Base-by-base conservation (phyloP, 2,329 filamentous ascomycete species). In the Magnaporthiopsis incrustans region DNA sequence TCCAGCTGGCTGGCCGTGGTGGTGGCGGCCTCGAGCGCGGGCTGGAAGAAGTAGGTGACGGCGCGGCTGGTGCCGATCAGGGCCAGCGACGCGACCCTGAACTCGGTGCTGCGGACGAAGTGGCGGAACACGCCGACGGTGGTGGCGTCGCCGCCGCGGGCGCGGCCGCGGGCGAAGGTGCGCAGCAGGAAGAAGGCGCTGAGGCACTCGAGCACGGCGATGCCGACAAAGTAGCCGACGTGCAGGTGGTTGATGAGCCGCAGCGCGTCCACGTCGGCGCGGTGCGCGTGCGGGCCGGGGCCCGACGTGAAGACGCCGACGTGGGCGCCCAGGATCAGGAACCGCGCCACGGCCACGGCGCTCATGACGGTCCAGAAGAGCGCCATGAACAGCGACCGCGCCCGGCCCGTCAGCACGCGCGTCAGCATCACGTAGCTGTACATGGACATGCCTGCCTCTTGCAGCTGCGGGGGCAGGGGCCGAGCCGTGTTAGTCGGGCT, bases 321-420 rank as follows among this genome's bases (percentile, higher is more conserved):
- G 25, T 30, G n/a, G 25, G 12, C 56, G 8, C 67, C 65, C 1
- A 70, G 59, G 57, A 79, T 78, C 18, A 70, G 67, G 12, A 79
- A 69, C 59, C 84, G 80, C 56, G 86, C 78, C 0, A 79, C 72
- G 2, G 74, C 70, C 53, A 86, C 82, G 12, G 84, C 74, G 1
- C 79, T 74, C 50, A 88, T 74, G 66, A 88, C 83, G 4, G 79
- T 80, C 67, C 85, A 87, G 67, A 87, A 83, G 5, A 87, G 77
- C 4, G 72, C 71, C 56, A 80, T 76, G 65, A 85, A 85, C 4
- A 81, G 73, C 2, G 76, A 71, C 66, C 73, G 72, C 22, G 70
- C 69, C n/a, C 67, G 68, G 62, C 79, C 77, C 64, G 77, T 78
- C 0, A 85, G 73, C n/a, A 84, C 77, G 33, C 80, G 77, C 22